phyloP scores from a whole-genome alignment of 177 flowering plant species.

The Vitis hybrid region DNA sequence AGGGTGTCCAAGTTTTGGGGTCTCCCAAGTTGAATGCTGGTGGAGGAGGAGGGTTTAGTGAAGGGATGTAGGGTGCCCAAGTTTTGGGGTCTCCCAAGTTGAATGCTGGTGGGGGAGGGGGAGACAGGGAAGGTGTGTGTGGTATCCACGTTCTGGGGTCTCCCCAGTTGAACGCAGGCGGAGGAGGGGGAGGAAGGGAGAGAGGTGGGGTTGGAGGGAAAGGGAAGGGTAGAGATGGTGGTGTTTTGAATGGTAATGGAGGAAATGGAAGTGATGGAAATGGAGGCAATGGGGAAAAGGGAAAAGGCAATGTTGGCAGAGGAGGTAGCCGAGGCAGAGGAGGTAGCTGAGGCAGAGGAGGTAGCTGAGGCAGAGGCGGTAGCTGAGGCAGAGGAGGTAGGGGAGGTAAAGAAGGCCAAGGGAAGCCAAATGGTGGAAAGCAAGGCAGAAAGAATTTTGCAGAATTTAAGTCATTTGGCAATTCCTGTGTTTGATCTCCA shows the following conservation, averaged over 20 bases:
- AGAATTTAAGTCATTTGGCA: conserved; percentile 25
- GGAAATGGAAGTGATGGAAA: not conserved
- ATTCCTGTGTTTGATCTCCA: conserved; percentile 31
- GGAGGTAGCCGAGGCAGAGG: conserved; percentile 9
- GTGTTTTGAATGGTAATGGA: not conserved
- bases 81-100: too few relatives aligned
- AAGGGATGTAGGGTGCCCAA: not conserved
- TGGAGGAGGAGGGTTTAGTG: conserved; percentile 25
- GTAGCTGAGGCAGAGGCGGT: conserved; percentile 19
- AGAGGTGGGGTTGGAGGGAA: conserved; percentile 22
- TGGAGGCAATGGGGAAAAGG: conserved; percentile 24
- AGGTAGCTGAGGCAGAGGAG: conserved; percentile 20
- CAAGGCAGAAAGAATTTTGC: conserved; percentile 44
- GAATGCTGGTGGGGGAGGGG: too few relatives aligned
- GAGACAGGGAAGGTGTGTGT: too few relatives aligned
- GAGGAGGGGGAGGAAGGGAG: conserved; percentile 18
- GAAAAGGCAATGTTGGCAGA: conserved; percentile 4
- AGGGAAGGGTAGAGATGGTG: conserved; percentile 24
- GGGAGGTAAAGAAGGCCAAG: conserved; percentile 23
- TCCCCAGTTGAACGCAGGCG: not conserved
- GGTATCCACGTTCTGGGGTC: too few relatives aligned
- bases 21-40: conserved; percentile 29
- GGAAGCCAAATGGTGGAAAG: conserved; percentile 39
- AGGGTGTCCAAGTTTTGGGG: conserved; percentile 34
- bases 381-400: conserved; percentile 25